These are phyloP conservation scores for Parasitella parasitica DNA, from an alignment of 371 early-diverging fungal genomes.

Conservation along the genomic window DNA sequence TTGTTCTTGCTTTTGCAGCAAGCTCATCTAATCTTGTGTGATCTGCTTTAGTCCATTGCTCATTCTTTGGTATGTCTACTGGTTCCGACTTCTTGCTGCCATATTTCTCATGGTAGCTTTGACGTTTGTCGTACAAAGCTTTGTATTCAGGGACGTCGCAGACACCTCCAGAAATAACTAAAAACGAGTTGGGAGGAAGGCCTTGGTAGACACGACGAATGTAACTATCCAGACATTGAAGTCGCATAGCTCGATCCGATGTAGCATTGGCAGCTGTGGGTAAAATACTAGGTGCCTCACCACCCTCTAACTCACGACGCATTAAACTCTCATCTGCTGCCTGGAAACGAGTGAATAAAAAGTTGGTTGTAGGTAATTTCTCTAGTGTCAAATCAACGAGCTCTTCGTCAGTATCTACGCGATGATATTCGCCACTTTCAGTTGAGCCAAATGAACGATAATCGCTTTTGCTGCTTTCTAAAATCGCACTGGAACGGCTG, in stretches of 20 bases:
- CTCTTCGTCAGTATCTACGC: conserved; percentile 28
- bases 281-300: background rate
- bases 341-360: conserved; percentile 31
- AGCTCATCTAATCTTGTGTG: conserved; percentile 9
- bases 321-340: conserved; percentile 1
- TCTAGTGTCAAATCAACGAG: conserved; percentile 27
- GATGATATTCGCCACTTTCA: conserved; percentile 22
- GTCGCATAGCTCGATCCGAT: background rate
- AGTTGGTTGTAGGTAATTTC: conserved; percentile 23
- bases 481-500: conserved; percentile 39
- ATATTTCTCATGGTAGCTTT: conserved; percentile 7
- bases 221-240: conserved; percentile 36
- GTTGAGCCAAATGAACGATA: conserved; percentile 21
- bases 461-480: conserved; percentile 33
- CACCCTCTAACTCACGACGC: background rate
- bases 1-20: conserved; percentile 18
- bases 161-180: conserved; percentile 53
- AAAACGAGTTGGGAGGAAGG: conserved; percentile 44
- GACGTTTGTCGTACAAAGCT: conserved; percentile 14
- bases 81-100: conserved; percentile 2
- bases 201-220: conserved; percentile 38
- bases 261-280: conserved; percentile 9
- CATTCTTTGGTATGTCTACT: conserved; percentile 13
- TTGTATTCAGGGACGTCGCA: conserved; percentile 45
- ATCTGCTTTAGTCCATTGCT: conserved; percentile 17